Evolutionary conservation across 352 stramenopile genomes (phyloP).

Genomic region (Blastocystis sp.): DNA sequence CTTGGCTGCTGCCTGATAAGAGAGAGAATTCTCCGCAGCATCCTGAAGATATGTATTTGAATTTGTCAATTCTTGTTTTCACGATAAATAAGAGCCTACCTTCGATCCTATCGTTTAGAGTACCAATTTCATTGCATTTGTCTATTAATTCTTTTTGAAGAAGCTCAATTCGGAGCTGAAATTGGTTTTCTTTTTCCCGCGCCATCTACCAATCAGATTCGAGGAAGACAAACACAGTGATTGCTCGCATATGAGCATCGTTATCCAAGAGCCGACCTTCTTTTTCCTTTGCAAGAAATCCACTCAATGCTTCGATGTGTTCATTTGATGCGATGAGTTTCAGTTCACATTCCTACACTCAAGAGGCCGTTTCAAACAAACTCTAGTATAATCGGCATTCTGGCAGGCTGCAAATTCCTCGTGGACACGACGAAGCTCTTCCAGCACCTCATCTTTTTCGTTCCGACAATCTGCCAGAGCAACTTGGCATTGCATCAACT

Average conservation of each 20-base stretch:
- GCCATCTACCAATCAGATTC: neutral
- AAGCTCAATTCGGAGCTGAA: conserved; percentile 13
- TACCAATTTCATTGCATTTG: neutral
- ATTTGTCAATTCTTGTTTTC: neutral
- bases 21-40: neutral
- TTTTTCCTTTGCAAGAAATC: neutral
- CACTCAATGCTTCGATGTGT: conserved; percentile 27
- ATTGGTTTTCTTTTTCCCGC: conserved; percentile 11
- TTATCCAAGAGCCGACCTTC: conserved; percentile 9
- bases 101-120: neutral
- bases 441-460: conserved; percentile 32
- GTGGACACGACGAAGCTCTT: conserved; percentile 10
- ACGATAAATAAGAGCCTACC: neutral
- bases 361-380: neutral
- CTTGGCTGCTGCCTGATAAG: neutral
- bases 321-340: neutral
- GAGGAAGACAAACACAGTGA: neutral
- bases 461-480: conserved; percentile 15
- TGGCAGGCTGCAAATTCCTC: conserved; percentile 6
- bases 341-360: conserved; percentile 25
- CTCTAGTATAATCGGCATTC: neutral
- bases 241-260: neutral
- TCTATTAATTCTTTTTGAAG: neutral
- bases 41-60: neutral
- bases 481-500: conserved; percentile 26